phyloP scores from a whole-genome alignment of 768 basidiomycete genomes.

The Plicaturopsis crispa region DNA sequence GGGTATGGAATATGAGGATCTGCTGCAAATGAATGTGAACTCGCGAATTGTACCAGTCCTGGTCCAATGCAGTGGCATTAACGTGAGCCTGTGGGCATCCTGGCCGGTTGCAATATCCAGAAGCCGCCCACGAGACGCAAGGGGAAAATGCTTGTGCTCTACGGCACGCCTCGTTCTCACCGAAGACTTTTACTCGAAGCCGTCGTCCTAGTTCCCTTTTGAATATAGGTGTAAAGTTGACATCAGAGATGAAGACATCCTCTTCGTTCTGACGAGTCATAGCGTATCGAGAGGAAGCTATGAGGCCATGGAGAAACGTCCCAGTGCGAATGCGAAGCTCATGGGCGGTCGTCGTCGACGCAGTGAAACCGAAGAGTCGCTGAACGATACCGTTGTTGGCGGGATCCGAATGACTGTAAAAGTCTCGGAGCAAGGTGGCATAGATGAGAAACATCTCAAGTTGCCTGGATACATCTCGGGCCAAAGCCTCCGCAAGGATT shows the following conservation, averaged over 20 bases:
- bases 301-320: conserved; percentile 15
- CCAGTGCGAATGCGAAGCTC: conserved; percentile 17
- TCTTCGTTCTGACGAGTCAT: not conserved
- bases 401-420: conserved; percentile 22
- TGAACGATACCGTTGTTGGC: conserved; percentile 13
- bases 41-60: conserved; percentile 31
- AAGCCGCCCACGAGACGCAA: conserved; percentile 27
- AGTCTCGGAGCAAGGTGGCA: conserved; percentile 20
- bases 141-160: conserved; percentile 24
- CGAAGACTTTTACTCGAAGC: conserved; percentile 19
- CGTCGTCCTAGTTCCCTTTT: conserved; percentile 15
- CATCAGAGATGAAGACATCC: not conserved
- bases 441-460: conserved; percentile 29
- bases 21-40: conserved; percentile 41
- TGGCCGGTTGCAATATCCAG: conserved; percentile 21
- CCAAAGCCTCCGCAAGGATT: conserved; percentile 15
- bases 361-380: conserved; percentile 26
- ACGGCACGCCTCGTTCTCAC: conserved; percentile 26
- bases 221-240: conserved; percentile 14
- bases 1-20: conserved; percentile 35
- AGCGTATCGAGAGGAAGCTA: not conserved
- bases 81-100: conserved; percentile 32
- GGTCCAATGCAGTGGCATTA: conserved; percentile 13
- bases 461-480: conserved; percentile 18
- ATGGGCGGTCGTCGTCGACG: conserved; percentile 16